Percentiles rank a stretch among this genome's conserved stretches.
Evolutionary conservation across 345 rosid genomes (phyloP).

Genomic region (Erysimum cheiranthoides): DNA sequence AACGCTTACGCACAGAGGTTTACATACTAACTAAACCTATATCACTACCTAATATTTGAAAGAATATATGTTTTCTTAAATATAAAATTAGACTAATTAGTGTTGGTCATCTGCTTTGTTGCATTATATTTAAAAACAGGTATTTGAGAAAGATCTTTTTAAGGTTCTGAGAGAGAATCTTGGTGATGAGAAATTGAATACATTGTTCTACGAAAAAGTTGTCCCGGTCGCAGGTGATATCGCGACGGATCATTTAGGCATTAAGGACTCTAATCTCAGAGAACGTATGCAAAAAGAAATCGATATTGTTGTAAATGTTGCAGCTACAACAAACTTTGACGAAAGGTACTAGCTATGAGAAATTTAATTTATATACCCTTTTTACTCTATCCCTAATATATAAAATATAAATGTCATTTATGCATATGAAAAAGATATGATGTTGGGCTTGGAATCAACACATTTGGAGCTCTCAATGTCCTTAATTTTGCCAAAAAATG

Average conservation of each 20-base stretch:
- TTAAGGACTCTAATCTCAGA: constrained; percentile 25
- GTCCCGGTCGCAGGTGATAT: constrained; percentile 45
- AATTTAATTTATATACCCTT: not conserved
- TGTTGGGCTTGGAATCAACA: constrained; percentile 61
- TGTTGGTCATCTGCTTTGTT: not conserved
- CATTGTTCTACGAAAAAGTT: constrained; percentile 33
- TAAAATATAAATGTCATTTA: not conserved
- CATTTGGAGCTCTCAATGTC: constrained; percentile 66
- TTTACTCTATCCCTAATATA: not conserved
- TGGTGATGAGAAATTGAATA: constrained; percentile 34
- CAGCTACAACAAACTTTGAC: constrained; percentile 48
- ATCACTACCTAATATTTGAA: not conserved
- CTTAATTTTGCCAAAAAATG: constrained; percentile 63
- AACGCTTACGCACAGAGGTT: constrained; percentile 74
- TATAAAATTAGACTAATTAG: not conserved
- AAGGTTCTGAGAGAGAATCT: constrained; percentile 38
- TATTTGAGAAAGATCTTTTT: constrained; percentile 38
- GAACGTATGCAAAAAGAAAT: constrained; percentile 41
- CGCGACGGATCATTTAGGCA: constrained; percentile 16
- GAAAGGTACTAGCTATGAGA: constrained; percentile 39
- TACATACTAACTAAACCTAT: constrained; percentile 15
- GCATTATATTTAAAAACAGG: constrained; percentile 14
- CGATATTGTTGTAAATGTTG: constrained; percentile 43
- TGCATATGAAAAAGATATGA: constrained; percentile 58
- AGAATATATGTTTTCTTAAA: not conserved